A percentile compares a stretch with the other conserved stretches of the same genome.
phyloP scores from a whole-genome alignment of 768 basidiomycete species.

The Lentinus brumalis region DNA sequence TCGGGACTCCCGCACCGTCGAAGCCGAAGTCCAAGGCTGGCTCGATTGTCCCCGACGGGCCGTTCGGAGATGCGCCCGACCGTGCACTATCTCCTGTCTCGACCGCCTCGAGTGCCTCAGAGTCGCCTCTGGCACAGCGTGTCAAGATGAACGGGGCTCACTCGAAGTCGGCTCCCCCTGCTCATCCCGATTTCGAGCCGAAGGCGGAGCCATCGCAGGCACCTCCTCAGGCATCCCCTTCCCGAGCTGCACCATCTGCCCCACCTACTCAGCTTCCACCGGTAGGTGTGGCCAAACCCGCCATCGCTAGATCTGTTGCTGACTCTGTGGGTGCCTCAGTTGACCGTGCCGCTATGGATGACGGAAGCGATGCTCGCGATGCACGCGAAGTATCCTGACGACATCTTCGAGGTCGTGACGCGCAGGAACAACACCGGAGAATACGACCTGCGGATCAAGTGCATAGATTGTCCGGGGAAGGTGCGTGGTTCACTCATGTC shows the following conservation, averaged over 20 bases:
- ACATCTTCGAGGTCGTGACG: conserved; percentile 78
- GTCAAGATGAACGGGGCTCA: conserved; percentile 60
- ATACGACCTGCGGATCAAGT: conserved; percentile 90
- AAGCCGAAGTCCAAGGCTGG: conserved; percentile 34
- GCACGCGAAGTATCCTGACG: conserved; percentile 74
- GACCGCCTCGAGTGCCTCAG: conserved; percentile 70
- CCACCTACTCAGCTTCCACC: conserved; percentile 12
- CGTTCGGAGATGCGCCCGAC: conserved; percentile 41
- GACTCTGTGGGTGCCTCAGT: conserved; percentile 8
- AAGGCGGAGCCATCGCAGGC: conserved; percentile 6
- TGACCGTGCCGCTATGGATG: conserved; percentile 71
- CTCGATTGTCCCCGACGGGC: conserved; percentile 26
- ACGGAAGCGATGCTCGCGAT: conserved; percentile 64
- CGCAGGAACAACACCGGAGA: conserved; percentile 54
- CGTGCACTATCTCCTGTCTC: conserved; percentile 72
- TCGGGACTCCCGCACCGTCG: conserved; percentile 53
- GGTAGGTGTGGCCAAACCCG: conserved; percentile 8
- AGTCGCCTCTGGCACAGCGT: conserved; percentile 71
- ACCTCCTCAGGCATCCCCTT: conserved; percentile 12
- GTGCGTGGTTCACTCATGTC: conserved; percentile 36
- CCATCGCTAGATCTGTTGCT: background rate
- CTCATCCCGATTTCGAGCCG: conserved; percentile 19
- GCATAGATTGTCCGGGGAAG: conserved; percentile 92
- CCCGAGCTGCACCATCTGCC: conserved; percentile 11
- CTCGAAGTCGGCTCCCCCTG: conserved; percentile 33